Base-by-base conservation (phyloP, 1,139 yeast genomes). In the Saccharomyces hybrid region DNA sequence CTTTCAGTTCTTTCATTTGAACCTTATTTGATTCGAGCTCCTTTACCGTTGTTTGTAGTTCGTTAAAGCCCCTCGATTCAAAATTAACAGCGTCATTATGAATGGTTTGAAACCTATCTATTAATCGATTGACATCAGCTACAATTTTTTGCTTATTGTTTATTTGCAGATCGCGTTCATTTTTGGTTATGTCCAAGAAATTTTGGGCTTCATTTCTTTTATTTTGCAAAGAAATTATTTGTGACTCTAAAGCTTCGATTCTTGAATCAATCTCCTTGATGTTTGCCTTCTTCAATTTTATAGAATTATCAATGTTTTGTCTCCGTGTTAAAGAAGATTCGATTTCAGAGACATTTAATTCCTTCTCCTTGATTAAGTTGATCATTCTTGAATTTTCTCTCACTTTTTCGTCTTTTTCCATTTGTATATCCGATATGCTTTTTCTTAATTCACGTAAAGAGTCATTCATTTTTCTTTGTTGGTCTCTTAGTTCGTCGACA, bases 291-390 rank as follows among this genome's bases (percentile, higher is more conserved):
- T 70, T 71, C n/a, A 65, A 61, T 0, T 58, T 61, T 5, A 73
- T 62, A 6, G 72, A 69, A 26, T 69, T 69, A 52, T 65, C 68
- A 56, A 74, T 67, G 56, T 65, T 71, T 26, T 66, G 66, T 31
- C 63, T 71, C 54, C 82, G 83, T 47, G 77, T 66, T 14, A 80
- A 68, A 0, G 79, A 68, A 50, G 73, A 75, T 59, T 84, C 87
- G 51, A 84, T 69, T 54, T 80, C 79, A 59, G 82, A 79, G 8
- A 88, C 78, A 3, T 68, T 68, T 27, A 84, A 69, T 59, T 76
- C 77, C 56, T 78, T 77, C 61, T 85, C 90, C 57, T 84, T 82
- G 7, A 85, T 71, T 32, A 71, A 69, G 49, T 71, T 77, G 51
- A 85, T 83, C 31, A 84, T 62, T 23, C 74, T 72, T n/a, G 76